Evolutionary conservation across 2,329 filamentous ascomycete genomes (phyloP).

Genomic region (Lasiodiplodia hormozganensis): DNA sequence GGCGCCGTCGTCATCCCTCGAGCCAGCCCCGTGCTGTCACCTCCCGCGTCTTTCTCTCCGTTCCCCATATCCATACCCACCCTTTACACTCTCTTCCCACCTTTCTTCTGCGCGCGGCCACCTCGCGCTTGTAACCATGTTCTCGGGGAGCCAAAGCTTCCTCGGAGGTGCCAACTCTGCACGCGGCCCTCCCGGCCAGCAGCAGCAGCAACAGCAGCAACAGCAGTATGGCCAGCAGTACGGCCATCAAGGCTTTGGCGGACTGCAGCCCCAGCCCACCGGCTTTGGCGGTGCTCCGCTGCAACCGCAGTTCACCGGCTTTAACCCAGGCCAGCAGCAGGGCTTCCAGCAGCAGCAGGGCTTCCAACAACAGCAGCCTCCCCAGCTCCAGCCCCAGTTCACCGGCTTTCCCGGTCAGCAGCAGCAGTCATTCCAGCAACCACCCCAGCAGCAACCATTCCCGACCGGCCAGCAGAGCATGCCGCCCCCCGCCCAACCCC

Average conservation of each 20-base stretch:
- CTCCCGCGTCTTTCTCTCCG: conserved; percentile 15
- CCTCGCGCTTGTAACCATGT: conserved; percentile 65
- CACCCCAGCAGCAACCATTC: conserved; percentile 39
- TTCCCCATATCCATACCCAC: conserved; percentile 10
- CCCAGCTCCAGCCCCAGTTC: conserved; percentile 50
- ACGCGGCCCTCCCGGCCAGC: conserved; percentile 65
- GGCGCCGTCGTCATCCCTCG: neutral
- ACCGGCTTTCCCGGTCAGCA: conserved; percentile 57
- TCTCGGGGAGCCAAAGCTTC: conserved; percentile 86
- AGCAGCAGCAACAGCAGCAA: conserved; percentile 57
- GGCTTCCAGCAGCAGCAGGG: conserved; percentile 56
- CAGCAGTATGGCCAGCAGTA: conserved; percentile 56
- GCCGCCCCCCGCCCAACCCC: conserved; percentile 51
- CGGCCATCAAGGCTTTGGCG: conserved; percentile 59
- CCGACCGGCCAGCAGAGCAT: conserved; percentile 58
- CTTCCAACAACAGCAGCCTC: conserved; percentile 43
- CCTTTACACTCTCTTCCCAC: neutral
- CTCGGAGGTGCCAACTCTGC: conserved; percentile 78
- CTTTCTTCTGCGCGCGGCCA: neutral
- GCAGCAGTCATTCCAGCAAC: conserved; percentile 33
- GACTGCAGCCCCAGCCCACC: conserved; percentile 57
- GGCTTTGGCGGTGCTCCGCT: conserved; percentile 60
- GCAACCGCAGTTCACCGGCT: conserved; percentile 69
- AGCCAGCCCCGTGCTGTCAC: neutral
- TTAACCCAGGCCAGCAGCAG: conserved; percentile 50